These are phyloP conservation scores for Lasiodiplodia hormozganensis DNA, from an alignment of 2,329 filamentous ascomycete species.

Conservation along the genomic window DNA sequence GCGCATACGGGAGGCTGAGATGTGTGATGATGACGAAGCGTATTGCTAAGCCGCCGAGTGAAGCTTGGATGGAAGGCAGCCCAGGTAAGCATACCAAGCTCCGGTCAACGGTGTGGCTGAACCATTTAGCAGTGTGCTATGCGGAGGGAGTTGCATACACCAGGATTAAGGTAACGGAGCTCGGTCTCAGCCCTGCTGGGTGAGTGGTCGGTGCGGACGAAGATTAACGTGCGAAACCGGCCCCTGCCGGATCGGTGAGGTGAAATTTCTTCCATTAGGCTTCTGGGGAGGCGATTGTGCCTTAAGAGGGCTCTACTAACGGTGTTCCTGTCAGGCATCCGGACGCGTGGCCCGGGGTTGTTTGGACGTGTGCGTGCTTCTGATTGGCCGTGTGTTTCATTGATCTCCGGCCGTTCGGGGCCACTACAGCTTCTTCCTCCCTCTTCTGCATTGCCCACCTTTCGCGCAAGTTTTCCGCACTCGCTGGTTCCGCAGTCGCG, in stretches of 20 bases:
- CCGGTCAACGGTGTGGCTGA: not conserved
- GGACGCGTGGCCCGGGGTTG: constrained; percentile 14
- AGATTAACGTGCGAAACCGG: not conserved
- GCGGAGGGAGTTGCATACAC: not conserved
- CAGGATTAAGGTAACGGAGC: not conserved
- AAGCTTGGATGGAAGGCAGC: not conserved
- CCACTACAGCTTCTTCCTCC: not conserved
- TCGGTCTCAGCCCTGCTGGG: not conserved
- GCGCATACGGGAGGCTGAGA: not conserved
- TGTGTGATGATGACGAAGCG: not conserved
- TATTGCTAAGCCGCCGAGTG: not conserved
- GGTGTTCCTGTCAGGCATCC: constrained; percentile 16
- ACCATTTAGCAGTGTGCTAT: not conserved
- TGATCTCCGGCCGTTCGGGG: not conserved
- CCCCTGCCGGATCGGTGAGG: not conserved
- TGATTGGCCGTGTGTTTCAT: constrained; percentile 22
- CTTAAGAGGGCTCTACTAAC: constrained; percentile 3
- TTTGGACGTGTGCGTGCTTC: not conserved
- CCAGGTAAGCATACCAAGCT: not conserved
- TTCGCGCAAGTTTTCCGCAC: not conserved
- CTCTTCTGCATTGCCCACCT: not conserved
- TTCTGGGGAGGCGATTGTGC: not conserved
- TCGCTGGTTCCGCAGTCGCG: not conserved
- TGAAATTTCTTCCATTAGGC: not conserved
- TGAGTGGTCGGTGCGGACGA: not conserved